Evolutionary conservation across 306 rosid genomes (phyloP), one percentile per base, ranked within the genome.

Genomic region (Gillenia trifoliata): DNA sequence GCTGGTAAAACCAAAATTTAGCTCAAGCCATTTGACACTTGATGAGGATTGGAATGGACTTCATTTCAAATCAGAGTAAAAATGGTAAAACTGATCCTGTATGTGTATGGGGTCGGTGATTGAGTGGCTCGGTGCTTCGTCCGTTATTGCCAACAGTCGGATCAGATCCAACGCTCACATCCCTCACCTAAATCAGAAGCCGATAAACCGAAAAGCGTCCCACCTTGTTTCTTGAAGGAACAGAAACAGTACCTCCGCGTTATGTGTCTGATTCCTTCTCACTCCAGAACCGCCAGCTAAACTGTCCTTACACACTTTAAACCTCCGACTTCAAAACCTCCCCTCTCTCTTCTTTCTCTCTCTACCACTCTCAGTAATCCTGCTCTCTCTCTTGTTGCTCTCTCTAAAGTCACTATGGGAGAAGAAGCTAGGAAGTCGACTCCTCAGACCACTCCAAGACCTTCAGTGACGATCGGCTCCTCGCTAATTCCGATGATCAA

Each of bases 401-500:
- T 64, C 68, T 19, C 28, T 10, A 9, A 6, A 54, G 43, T 64
- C 69, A 12, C 52, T 22, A 80, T 76, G 80, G 71, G 80, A 1
- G 80, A 80, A 72, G 74, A 78, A 41, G 54, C 68, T 15, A 40
- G 34, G n/a, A 55, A 29, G 19, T 25, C 52, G n/a, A 20, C 63
- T 34, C 33, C 8, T 17, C 33, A 10, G 7, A 19, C 66, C 31
- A 22, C 19, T 47, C 36, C 74, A 22, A 80, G 52, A 61, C 0
- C 62, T 61, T 26, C 81, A 49, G 28, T 23, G 74, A 66, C 64
- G 68, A 20, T 71, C 23, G 71, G 81, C 0, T 64, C 77, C 12
- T 78, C 81, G 43, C 66, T 83, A 29, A 79, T 83, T 22, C 78
- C 81, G 19, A 40, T 83, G 12, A 78, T 75, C 28, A 79, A 83